Evolutionary conservation across 805 yeast genomes (phyloP).

Genomic region (Cyberlindnera euphorbiae): DNA sequence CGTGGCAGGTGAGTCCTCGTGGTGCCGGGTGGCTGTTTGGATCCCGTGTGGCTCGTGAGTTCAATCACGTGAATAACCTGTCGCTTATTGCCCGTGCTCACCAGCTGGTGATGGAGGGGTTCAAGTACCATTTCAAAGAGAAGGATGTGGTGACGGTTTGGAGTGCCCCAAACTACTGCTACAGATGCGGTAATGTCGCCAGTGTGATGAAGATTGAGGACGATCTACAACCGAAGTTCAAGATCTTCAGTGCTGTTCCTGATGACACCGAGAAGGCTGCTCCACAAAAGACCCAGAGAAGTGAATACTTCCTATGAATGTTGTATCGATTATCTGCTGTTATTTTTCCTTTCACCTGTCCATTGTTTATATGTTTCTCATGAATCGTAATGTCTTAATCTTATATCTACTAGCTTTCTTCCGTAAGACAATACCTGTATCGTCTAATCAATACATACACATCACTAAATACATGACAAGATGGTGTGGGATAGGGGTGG

Average conservation of each 20-base stretch:
- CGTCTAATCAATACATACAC: background rate
- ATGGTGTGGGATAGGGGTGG: too few relatives aligned
- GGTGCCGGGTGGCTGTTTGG: conserved; percentile 99
- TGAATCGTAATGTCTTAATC: too few relatives aligned
- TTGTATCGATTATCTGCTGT: too few relatives aligned
- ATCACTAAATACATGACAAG: background rate
- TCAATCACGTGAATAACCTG: conserved; percentile 89
- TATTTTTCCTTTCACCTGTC: too few relatives aligned
- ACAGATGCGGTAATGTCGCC: conserved; percentile 97
- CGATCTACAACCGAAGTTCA: conserved; percentile 80
- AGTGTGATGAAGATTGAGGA: conserved; percentile 96
- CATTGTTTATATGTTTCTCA: too few relatives aligned
- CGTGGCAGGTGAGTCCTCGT: conserved; percentile 97
- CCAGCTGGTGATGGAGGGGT: conserved; percentile 98
- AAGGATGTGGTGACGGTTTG: conserved; percentile 91
- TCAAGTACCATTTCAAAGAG: conserved; percentile 92
- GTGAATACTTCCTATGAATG: conserved; percentile 28
- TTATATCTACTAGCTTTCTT: too few relatives aligned
- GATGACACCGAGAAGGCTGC: conserved; percentile 49
- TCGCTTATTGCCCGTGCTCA: conserved; percentile 92
- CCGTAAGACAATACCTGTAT: background rate
- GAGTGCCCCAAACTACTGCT: conserved; percentile 97
- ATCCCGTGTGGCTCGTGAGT: conserved; percentile 87
- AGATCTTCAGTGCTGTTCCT: conserved; percentile 92
- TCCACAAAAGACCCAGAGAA: conserved; percentile 31